Conservation (phyloP, 148 eudicot species). For the Rhododendron ovatum region DNA sequence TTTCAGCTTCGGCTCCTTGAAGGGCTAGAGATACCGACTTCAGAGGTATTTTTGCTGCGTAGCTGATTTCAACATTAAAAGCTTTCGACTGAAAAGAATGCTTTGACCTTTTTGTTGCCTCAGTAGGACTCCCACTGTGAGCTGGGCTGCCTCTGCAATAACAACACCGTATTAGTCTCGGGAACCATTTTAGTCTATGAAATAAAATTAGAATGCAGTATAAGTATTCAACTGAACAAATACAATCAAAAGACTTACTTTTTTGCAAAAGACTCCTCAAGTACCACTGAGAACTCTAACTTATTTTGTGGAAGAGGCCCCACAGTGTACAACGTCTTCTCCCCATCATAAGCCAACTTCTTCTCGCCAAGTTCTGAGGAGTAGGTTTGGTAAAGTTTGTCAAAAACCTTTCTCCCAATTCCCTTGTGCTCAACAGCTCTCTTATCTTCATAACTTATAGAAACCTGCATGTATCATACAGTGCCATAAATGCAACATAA, state of each 20-base stretch:
- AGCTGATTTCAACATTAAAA: constrained; percentile 58
- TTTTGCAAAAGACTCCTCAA: constrained; percentile 57
- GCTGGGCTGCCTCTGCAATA: constrained; percentile 31
- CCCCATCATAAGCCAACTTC: constrained; percentile 66
- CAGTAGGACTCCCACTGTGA: constrained; percentile 23
- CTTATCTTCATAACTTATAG: constrained; percentile 46
- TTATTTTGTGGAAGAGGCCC: constrained; percentile 55
- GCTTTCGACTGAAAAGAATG: constrained; percentile 41
- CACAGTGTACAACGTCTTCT: constrained; percentile 59
- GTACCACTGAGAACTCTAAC: constrained; percentile 44
- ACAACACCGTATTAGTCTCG: not conserved
- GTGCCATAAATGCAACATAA: constrained; percentile 6
- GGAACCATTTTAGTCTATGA: not conserved
- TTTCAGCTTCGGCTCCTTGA: constrained; percentile 39
- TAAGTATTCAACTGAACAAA: not conserved
- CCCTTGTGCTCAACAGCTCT: constrained; percentile 48
- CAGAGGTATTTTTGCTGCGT: constrained; percentile 48
- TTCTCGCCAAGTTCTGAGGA: constrained; percentile 50
- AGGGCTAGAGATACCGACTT: constrained; percentile 31
- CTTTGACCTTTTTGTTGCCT: constrained; percentile 54
- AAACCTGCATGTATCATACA: constrained; percentile 47
- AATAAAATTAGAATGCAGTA: not conserved
- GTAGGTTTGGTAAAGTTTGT: constrained; percentile 46
- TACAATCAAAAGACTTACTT: constrained; percentile 28
- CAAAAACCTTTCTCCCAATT: constrained; percentile 47